These are phyloP conservation scores for Hymenoscyphus albidus DNA, from an alignment of 2,329 filamentous ascomycete genomes.

Conservation along the genomic window DNA sequence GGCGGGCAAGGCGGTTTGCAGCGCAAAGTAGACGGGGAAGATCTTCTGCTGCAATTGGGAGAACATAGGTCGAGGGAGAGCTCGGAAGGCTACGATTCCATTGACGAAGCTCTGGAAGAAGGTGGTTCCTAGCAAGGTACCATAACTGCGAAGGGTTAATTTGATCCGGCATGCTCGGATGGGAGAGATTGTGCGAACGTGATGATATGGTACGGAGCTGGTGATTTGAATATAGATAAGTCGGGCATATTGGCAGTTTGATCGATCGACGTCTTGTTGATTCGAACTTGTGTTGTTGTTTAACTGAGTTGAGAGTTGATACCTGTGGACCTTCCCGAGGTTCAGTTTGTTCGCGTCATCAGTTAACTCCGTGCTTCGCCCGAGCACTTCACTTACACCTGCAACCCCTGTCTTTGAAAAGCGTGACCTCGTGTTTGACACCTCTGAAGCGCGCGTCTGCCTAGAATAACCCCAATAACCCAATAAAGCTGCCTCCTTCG, in stretches of 20 bases:
- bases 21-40: conserved; percentile 83
- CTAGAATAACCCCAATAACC: conserved; percentile 3
- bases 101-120: conserved; percentile 85
- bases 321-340: too few species aligned
- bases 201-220: conserved; percentile 72
- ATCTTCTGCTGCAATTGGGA: conserved; percentile 72
- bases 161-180: conserved; percentile 8
- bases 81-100: conserved; percentile 71
- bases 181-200: conserved; percentile 46
- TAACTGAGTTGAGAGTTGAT: not conserved
- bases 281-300: not conserved
- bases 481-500: not conserved
- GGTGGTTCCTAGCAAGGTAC: conserved; percentile 79
- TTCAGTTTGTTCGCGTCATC: too few species aligned
- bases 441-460: conserved; percentile 13
- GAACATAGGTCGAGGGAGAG: conserved; percentile 77
- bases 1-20: conserved; percentile 74
- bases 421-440: not conserved
- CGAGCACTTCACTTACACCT: not conserved
- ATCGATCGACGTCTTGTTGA: not conserved
- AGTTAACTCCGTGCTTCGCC: not conserved
- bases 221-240: conserved; percentile 49
- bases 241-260: conserved; percentile 35
- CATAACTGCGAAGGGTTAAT: conserved; percentile 58
- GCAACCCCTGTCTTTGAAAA: not conserved